phyloP scores from a whole-genome alignment of 2,329 filamentous ascomycete genomes.

The Hymenoscyphus infarciens region DNA sequence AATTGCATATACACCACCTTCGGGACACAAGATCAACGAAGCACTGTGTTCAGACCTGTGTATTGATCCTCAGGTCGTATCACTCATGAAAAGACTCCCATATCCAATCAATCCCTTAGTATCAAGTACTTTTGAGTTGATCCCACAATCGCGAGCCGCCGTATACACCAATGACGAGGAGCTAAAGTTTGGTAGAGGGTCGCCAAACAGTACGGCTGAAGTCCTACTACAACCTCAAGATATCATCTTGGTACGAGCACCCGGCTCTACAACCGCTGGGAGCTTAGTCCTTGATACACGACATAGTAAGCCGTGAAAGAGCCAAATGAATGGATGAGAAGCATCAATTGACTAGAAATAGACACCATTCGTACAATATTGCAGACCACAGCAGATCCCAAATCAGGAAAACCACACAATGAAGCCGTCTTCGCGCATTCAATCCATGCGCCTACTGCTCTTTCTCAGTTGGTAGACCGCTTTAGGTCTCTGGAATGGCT shows the following conservation, averaged over 20 bases:
- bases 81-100: constrained; percentile 7
- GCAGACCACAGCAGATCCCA: background rate
- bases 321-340: background rate
- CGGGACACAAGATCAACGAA: constrained; percentile 6
- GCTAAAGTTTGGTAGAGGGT: background rate
- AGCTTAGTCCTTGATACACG: constrained; percentile 5
- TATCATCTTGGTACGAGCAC: background rate
- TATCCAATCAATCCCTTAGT: background rate
- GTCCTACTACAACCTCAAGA: background rate
- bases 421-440: background rate
- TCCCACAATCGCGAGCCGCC: background rate
- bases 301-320: background rate
- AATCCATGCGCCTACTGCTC: constrained; percentile 4
- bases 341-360: background rate
- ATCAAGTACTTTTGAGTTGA: background rate
- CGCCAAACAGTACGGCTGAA: background rate
- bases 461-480: background rate
- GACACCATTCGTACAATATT: constrained; percentile 5
- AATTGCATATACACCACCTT: background rate
- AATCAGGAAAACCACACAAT: background rate
- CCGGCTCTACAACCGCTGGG: background rate
- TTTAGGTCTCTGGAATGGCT: constrained; percentile 4
- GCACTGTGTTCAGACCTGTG: background rate
- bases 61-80: constrained; percentile 3
- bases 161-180: background rate